Percentiles rank a stretch among this genome's conserved stretches.
Conservation (phyloP, 495 filamentous ascomycete genomes). For the Glarea lozoyensis region DNA sequence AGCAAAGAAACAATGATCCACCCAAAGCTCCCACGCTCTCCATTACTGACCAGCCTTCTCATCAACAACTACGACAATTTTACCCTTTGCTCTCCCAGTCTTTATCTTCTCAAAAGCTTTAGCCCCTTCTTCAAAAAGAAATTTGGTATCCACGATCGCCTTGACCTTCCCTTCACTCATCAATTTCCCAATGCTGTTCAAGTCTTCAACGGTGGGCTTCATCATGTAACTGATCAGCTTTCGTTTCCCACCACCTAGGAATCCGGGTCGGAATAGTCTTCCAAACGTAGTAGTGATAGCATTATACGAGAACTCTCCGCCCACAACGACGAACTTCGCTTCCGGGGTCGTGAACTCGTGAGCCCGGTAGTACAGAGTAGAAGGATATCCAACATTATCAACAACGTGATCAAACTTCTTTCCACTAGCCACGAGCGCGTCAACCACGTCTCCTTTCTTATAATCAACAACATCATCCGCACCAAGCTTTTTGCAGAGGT, state of each 20-base stretch:
- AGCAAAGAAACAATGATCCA: too few species aligned
- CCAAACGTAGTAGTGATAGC: conserved; percentile 8
- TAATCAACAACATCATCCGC: conserved; percentile 68
- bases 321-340: conserved; percentile 52
- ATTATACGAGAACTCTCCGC: conserved; percentile 16
- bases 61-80: conserved; percentile 55
- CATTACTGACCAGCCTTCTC: background rate
- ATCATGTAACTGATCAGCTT: conserved; percentile 36
- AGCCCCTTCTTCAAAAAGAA: conserved; percentile 50
- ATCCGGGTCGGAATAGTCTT: conserved; percentile 37
- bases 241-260: conserved; percentile 58
- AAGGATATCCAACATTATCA: conserved; percentile 50
- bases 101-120: conserved; percentile 58
- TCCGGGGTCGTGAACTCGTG: conserved; percentile 45
- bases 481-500: conserved; percentile 48
- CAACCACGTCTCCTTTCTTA: conserved; percentile 40
- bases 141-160: conserved; percentile 50
- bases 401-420: conserved; percentile 46
- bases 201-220: conserved; percentile 34
- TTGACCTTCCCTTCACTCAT: conserved; percentile 53
- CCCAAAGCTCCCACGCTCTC: background rate
- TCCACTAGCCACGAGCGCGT: conserved; percentile 37
- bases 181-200: conserved; percentile 47
- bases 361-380: conserved; percentile 43
- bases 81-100: conserved; percentile 53